A percentile compares a stretch with the other conserved stretches of the same genome.
phyloP scores from a whole-genome alignment of 139 green algal species.

The Penium margaritaceum region DNA sequence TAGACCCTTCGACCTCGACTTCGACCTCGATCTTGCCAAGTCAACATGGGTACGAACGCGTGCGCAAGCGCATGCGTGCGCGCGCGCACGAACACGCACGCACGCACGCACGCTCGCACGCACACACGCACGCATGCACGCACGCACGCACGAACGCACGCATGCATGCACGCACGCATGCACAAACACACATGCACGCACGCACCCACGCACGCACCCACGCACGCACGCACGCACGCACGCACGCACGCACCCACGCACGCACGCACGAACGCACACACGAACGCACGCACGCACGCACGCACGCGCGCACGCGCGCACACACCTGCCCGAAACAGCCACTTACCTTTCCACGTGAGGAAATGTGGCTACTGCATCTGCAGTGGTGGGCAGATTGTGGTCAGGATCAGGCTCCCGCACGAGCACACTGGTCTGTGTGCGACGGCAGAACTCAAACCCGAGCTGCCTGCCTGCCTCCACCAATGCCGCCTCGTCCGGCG shows the following conservation, averaged over 20 bases:
- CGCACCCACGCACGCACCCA: conserved; percentile 4
- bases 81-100: not conserved
- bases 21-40: too few relatives aligned
- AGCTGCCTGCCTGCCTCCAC: conserved; percentile 79
- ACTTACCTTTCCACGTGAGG: not conserved
- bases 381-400: too few relatives aligned
- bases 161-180: not conserved
- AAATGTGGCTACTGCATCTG: too few relatives aligned
- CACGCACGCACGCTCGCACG: conserved; percentile 4
- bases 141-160: conserved; percentile 5
- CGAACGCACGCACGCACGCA: conserved; percentile 5
- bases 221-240: conserved; percentile 5
- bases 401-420: conserved; percentile 20
- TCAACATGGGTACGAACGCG: not conserved
- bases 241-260: conserved; percentile 7
- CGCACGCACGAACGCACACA: conserved; percentile 6
- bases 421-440: conserved; percentile 7
- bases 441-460: conserved; percentile 41
- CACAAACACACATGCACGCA: conserved; percentile 1
- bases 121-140: conserved; percentile 6
- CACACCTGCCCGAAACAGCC: not conserved
- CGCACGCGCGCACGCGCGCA: conserved; percentile 6
- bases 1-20: too few relatives aligned
- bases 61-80: not conserved
- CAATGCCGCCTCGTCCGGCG: conserved; percentile 89